These are phyloP conservation scores for Metschnikowia similis DNA, from an alignment of 805 yeast genomes.

Conservation along the genomic window DNA sequence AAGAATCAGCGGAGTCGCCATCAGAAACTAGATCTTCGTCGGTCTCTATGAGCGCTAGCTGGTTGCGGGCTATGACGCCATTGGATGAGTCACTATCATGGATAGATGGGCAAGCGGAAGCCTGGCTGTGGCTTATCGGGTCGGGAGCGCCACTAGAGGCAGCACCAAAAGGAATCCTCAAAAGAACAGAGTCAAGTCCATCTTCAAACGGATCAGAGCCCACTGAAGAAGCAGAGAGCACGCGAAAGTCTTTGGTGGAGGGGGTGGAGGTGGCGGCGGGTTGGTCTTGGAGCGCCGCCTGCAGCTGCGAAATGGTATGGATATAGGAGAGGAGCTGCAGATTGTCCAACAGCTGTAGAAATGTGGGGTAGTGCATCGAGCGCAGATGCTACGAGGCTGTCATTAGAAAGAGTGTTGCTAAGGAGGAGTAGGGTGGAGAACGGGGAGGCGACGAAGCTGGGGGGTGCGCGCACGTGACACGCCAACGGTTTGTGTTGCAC, in stretches of 20 bases:
- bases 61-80: slow-evolving; percentile 11
- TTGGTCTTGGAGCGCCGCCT: not conserved
- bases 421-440: too few relatives aligned
- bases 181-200: slow-evolving; percentile 20
- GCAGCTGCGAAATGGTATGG: slow-evolving; percentile 12
- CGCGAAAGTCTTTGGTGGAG: slow-evolving; percentile 2
- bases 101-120: not conserved
- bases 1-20: too few relatives aligned
- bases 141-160: not conserved
- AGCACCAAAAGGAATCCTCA: not conserved
- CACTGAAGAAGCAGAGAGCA: slow-evolving; percentile 10
- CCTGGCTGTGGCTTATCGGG: not conserved
- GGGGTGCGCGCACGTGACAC: too few relatives aligned
- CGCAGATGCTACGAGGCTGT: not conserved
- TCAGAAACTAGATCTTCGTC: not conserved
- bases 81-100: not conserved
- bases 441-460: too few relatives aligned
- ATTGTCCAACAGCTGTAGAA: slow-evolving; percentile 21
- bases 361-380: slow-evolving; percentile 10
- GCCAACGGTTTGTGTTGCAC: too few relatives aligned
- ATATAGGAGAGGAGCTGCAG: slow-evolving; percentile 21
- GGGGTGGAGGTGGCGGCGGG: not conserved
- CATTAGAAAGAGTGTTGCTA: not conserved
- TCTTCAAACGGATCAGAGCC: slow-evolving; percentile 26
- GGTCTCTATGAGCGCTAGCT: slow-evolving; percentile 10